Base-by-base conservation (phyloP, 805 yeast genomes). In the Candida ipomoeae region DNA sequence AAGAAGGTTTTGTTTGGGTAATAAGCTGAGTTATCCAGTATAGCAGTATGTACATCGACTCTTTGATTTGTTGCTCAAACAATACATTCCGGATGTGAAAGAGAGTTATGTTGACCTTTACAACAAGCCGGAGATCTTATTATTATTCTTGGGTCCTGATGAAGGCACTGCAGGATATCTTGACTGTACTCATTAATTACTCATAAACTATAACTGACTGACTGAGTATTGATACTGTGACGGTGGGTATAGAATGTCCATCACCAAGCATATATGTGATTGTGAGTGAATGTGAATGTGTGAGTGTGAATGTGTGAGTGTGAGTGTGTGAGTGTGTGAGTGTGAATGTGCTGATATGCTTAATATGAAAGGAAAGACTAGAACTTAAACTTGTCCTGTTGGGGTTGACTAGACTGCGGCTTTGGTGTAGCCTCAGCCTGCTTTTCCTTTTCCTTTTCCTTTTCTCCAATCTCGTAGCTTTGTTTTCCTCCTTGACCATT, bases 81-180 rank as follows among this genome's bases (percentile, higher is more conserved):
- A 84, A 48, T 64, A 73, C 62, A 74, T 83, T 51, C 90, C 90
- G 46, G 90, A 92, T 41, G 80, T 84, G 56, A 84, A 89, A 73
- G 96, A 87, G 62, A 75, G 82, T 50, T 85, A 90, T 65, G 91
- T 92, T 48, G 98, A 92, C 66, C 75, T 88, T 50, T 84, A 89
- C 66, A 81, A 82, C 50, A 79, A 86, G 63, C 89, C 87, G 45
- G 99, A 94, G 75, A 92, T 94, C 61, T 74, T 94, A 60, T 92
- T 89, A n/a, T n/a, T n/a, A n/a, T n/a, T n/a, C 69, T 85, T 92
- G 84, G 99, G 99, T 49, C 99, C 99, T 15, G 99, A 92, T 73
- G 99, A 92, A 77, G 96, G 96, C 68, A 91, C 98, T 48, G 97
- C 98, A 17, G 86, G 85, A 21, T 85, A 87, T 63, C 96, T 90